These are phyloP conservation scores for Oidiodendron maius DNA, from an alignment of 495 filamentous ascomycete species.

Conservation along the genomic window DNA sequence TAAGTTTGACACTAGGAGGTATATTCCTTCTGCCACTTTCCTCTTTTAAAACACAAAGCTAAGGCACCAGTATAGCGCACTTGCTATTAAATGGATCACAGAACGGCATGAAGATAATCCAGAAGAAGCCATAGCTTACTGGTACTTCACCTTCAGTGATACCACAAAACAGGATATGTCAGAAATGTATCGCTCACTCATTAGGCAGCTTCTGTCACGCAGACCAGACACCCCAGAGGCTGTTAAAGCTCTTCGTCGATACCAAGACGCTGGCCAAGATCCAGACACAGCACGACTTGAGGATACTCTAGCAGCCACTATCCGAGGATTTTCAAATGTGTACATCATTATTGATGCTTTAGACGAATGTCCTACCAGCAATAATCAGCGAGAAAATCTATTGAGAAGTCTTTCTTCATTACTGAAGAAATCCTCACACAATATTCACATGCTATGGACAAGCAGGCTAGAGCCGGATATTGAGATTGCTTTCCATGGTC, in stretches of 20 bases:
- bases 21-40: too few relatives aligned
- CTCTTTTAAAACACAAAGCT: too few relatives aligned
- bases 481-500: constrained; percentile 15
- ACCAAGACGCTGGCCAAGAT: constrained; percentile 1
- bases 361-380: constrained; percentile 12
- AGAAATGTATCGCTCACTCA: background rate
- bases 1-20: too few relatives aligned
- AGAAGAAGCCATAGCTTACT: constrained; percentile 14
- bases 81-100: constrained; percentile 23
- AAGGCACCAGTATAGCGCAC: too few relatives aligned
- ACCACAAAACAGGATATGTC: constrained; percentile 16
- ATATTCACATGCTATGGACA: too few relatives aligned
- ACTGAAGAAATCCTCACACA: too few relatives aligned
- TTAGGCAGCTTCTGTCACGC: background rate
- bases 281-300: constrained; percentile 11
- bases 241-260: constrained; percentile 7
- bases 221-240: background rate
- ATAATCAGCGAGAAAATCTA: background rate
- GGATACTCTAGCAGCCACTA: constrained; percentile 9
- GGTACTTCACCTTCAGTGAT: constrained; percentile 31
- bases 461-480: constrained; percentile 11
- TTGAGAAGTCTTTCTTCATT: constrained; percentile 1
- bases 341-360: constrained; percentile 18
- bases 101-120: background rate
- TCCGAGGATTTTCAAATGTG: constrained; percentile 10